A percentile compares a stretch with the other conserved stretches of the same genome.
Conservation (phyloP, 225 moss, liverwort and hornwort species). For the Climacium dendroides region DNA sequence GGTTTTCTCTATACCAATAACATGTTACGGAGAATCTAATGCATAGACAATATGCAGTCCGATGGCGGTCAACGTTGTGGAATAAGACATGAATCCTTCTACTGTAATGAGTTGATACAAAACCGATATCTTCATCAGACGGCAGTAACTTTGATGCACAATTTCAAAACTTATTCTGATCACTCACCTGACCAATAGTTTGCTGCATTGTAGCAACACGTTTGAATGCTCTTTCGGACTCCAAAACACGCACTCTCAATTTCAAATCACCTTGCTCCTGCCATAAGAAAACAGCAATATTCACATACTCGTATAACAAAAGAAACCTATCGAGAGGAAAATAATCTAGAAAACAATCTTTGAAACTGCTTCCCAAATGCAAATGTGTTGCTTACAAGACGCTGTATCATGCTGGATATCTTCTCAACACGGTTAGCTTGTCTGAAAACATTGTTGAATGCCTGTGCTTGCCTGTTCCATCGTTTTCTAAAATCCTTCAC, state of each 20-base stretch:
- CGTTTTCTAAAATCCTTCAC: slow-evolving; percentile 70
- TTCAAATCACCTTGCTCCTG: slow-evolving; percentile 99
- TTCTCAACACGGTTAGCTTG: slow-evolving; percentile 89
- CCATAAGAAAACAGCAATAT: neutral
- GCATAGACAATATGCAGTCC: neutral
- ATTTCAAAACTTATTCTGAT: neutral
- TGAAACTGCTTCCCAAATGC: neutral
- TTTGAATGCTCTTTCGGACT: slow-evolving; percentile 92
- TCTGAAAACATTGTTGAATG: slow-evolving; percentile 76
- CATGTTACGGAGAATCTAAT: neutral
- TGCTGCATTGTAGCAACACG: slow-evolving; percentile 86
- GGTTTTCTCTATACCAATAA: neutral
- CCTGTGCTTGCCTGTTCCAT: slow-evolving; percentile 83
- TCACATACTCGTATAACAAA: neutral
- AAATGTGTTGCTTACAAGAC: slow-evolving; percentile 49
- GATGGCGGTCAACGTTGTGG: neutral
- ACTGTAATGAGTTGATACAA: neutral
- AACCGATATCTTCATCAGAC: neutral
- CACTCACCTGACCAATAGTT: slow-evolving; percentile 74
- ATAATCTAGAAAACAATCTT: neutral
- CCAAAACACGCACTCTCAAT: slow-evolving; percentile 86
- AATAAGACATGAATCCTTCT: neutral
- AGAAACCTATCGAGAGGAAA: neutral
- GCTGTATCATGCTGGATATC: slow-evolving; percentile 74
- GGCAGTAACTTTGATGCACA: neutral